A percentile compares a stretch with the other conserved stretches of the same genome.
Evolutionary conservation across 2,329 filamentous ascomycete species (phyloP).

Genomic region (Daldinia eschscholtzii): DNA sequence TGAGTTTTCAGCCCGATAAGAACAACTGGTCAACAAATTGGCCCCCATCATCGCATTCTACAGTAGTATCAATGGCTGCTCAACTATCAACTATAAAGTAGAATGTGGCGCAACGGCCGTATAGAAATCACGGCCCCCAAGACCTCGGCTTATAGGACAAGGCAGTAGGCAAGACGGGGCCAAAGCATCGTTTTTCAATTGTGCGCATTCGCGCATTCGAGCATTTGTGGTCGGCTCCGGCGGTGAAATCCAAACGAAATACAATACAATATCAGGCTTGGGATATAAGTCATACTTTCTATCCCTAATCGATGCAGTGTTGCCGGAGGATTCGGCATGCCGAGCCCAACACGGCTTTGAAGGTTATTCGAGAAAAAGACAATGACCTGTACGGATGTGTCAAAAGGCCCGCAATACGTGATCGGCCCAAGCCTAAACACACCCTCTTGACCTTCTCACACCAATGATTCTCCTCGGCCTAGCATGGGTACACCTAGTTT

Average conservation of each 20-base stretch:
- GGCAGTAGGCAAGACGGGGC: background rate
- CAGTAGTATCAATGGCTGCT: slow-evolving; percentile 12
- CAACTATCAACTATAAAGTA: background rate
- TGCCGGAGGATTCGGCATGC: slow-evolving; percentile 35
- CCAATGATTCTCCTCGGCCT: slow-evolving; percentile 37
- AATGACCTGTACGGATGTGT: slow-evolving; percentile 8
- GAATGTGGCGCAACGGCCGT: slow-evolving; percentile 21
- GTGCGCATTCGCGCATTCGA: slow-evolving; percentile 13
- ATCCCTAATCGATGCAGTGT: slow-evolving; percentile 16
- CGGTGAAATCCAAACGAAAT: slow-evolving; percentile 13
- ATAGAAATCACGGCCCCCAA: slow-evolving; percentile 24
- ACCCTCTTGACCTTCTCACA: slow-evolving; percentile 22
- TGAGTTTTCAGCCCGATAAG: background rate
- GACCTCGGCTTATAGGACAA: background rate
- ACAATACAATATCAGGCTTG: background rate
- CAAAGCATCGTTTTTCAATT: background rate
- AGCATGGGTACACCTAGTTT: slow-evolving; percentile 44
- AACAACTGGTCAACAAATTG: slow-evolving; percentile 8
- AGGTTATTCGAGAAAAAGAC: slow-evolving; percentile 9
- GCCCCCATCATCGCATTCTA: slow-evolving; percentile 7
- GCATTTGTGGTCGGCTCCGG: slow-evolving; percentile 20
- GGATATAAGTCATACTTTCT: slow-evolving; percentile 8
- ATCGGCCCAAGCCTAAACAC: slow-evolving; percentile 26
- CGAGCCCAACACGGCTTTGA: slow-evolving; percentile 26
- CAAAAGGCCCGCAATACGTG: slow-evolving; percentile 20